A percentile compares a stretch with the other conserved stretches of the same genome.
These are phyloP conservation scores for Claviceps monticola DNA, from an alignment of 2,329 filamentous ascomycete species.

Conservation along the genomic window DNA sequence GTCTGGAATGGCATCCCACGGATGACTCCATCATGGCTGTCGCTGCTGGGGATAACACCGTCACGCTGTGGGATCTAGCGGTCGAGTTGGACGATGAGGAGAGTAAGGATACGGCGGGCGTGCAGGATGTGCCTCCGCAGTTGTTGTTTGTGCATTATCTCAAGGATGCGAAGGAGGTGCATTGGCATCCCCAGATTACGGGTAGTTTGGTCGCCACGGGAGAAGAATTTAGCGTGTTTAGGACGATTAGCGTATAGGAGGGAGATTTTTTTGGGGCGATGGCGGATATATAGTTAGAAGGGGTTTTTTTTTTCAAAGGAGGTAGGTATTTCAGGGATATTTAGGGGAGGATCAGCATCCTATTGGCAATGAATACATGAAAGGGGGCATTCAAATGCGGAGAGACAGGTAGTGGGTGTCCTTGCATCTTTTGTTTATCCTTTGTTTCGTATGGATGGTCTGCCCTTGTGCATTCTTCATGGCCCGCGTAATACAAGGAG, in stretches of 20 bases:
- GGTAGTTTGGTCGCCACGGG: conserved; percentile 83
- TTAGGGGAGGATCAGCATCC: too few species aligned
- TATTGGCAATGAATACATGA: too few species aligned
- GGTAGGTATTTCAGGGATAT: background rate
- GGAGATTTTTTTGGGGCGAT: too few species aligned
- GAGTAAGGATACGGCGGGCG: conserved; percentile 74
- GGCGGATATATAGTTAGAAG: background rate
- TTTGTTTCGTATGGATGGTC: too few species aligned
- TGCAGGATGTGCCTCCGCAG: conserved; percentile 85
- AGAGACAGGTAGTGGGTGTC: too few species aligned
- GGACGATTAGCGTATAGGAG: conserved; percentile 63
- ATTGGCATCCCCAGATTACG: conserved; percentile 96
- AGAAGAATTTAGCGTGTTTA: conserved; percentile 74
- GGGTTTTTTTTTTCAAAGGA: background rate
- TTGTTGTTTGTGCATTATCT: conserved; percentile 94
- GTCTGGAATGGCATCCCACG: conserved; percentile 92
- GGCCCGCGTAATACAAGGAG: too few species aligned
- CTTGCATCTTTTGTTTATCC: too few species aligned
- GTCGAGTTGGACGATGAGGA: conserved; percentile 97
- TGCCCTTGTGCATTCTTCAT: too few species aligned
- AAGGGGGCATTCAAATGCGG: too few species aligned
- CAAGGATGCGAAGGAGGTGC: conserved; percentile 84
- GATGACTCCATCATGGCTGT: conserved; percentile 94
- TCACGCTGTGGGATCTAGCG: conserved; percentile 92
- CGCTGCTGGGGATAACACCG: conserved; percentile 81